Evolutionary conservation across 2,329 filamentous ascomycete genomes (phyloP), one percentile per base, ranked within the genome.

Genomic region (Beauveria sp.): DNA sequence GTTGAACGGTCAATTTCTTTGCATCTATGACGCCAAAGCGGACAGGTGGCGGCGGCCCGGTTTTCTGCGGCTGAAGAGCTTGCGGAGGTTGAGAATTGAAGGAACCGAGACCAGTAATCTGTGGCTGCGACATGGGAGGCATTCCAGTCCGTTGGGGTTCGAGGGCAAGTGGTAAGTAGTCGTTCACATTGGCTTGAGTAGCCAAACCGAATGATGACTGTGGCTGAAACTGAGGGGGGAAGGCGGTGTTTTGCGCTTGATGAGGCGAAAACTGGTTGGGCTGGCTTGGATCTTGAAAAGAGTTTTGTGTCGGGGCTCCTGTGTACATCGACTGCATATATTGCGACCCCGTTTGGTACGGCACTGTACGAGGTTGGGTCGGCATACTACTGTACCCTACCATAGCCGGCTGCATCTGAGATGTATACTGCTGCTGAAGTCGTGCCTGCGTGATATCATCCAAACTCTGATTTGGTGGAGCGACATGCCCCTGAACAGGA

Each of bases 1-100:
- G 83, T 77, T 97, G 94, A 34, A 92, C 86, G 63, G 84, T 81
- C 68, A 97, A 77, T 73, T 90, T 94, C 75, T 92, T 91, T 34
- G 85, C 78, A 54, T 86, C 84, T 61, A 84, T 81, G 41, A 96
- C 87, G 44, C 94, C 94, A 72, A 99, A 99, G 63, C 91, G 85
- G 20, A 99, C 88, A 26, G 91, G 86, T 51, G 94, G 94, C 22
- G 93, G 80, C 7, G 94, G 94, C 1, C 79, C 81, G 43, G 78
- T 84, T 66, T 79, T 75, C 64, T 81, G 75, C 51, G 78, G 75
- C 66, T 77, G 71, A 65, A 80, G 67, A 59, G 76, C 71, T 20
- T 80, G 83, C 65, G 76, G 76, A 65, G 72, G 62, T 73, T 81
- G 28, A 73, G 73, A 65, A 53, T 76, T 75, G 67, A 83, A 80